Percentiles rank a stretch among this genome's conserved stretches.
Conservation (phyloP, 257 asterid genomes). For the Leonotis leonurus region DNA sequence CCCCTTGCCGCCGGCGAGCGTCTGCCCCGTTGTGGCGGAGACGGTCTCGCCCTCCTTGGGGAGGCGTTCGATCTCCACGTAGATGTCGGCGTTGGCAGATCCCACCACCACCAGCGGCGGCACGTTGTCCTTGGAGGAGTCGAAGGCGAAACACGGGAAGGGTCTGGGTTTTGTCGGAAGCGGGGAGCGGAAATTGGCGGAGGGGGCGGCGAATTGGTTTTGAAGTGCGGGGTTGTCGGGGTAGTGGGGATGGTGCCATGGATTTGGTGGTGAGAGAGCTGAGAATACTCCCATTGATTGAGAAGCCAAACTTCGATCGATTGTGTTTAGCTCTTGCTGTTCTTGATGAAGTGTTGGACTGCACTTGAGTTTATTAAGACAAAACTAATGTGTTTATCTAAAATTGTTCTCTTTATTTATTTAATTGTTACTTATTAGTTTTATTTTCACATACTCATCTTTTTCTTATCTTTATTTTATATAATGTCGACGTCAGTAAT, state of each 20-base stretch:
- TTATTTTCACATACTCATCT: no score
- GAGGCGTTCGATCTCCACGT: constrained; percentile 78
- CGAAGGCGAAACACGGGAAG: constrained; percentile 33
- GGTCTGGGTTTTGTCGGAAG: constrained; percentile 32
- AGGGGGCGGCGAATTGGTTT: constrained; percentile 12
- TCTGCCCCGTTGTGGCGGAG: constrained; percentile 70
- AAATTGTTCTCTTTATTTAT: no score
- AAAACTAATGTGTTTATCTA: no score
- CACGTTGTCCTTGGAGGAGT: constrained; percentile 17
- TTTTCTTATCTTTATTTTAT: no score
- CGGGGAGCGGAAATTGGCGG: constrained; percentile 23
- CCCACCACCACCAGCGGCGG: constrained; percentile 92
- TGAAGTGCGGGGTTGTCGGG: constrained; percentile 12
- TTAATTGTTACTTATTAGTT: no score
- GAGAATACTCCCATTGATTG: constrained; percentile 34
- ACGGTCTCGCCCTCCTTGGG: constrained; percentile 85
- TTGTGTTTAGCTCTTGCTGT: background rate
- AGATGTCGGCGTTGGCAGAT: constrained; percentile 92
- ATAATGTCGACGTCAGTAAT: no score
- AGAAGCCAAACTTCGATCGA: background rate
- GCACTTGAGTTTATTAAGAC: background rate
- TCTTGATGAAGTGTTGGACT: background rate
- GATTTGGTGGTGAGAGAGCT: constrained; percentile 36
- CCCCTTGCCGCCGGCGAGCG: constrained; percentile 93
- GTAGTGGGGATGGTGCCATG: constrained; percentile 24